Evolutionary conservation across 2,329 filamentous ascomycete genomes (phyloP), one percentile per base, ranked within the genome.

Genomic region (Paraconiothyrium brasiliense): DNA sequence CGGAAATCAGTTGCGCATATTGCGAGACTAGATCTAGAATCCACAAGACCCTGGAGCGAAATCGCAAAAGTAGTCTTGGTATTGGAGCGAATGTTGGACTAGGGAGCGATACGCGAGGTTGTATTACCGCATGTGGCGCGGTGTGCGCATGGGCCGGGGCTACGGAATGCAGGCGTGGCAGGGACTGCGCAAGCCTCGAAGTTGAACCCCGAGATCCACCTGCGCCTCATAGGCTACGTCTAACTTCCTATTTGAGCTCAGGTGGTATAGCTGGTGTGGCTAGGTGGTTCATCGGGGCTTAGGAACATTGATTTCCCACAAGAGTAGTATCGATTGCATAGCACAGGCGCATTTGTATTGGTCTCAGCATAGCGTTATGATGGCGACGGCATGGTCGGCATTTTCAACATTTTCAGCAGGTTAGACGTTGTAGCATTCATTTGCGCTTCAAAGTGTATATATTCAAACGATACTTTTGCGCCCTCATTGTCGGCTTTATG

Each of bases 1-100:
- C 43, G 61, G 61, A 14, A 50, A 49, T 16, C 57, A 59, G 34
- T 34, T 59, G 30, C 57, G 57, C 43, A 43, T 59, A 41, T 27
- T 59, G 50, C 50, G 35, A 30, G 46, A 51, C 35, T 51, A 41
- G 37, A n/a, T 16, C 35, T 51, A 24, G 47, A 20, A 37, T 2
- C 4, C n/a, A 34, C 37, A 54, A 22, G 52, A 55, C 27, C 52
- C 52, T 46, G 52, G 39, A 44, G 39, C 51, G 51, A n/a, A 27
- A 27, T 6, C 24, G 24, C 24, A 34, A 24, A 44, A 48, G 30
- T 50, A 35, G 35, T 37, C 20, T 27, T 27, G 13, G 34, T 52
- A 34, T 27, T 32, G 35, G 35, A 14, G 50, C 24, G 32, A 47
- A 27, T 34, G 34, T 49, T 41, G 34, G 46, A 50, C 22, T 41